Conservation (phyloP, 2,329 filamentous ascomycete species). For the Trichothecium sympodiale region DNA sequence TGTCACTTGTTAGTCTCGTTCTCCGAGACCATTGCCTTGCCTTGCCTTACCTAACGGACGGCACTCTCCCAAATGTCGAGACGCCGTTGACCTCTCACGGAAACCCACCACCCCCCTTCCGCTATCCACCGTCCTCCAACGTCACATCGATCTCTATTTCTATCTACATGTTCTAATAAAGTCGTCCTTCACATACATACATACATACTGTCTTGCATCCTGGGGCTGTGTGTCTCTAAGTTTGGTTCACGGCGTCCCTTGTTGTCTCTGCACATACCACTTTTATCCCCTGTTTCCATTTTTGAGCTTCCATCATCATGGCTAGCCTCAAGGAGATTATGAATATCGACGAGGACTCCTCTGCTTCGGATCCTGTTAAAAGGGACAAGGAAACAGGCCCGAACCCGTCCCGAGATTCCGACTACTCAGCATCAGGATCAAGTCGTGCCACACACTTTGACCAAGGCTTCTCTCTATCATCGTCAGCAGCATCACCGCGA, state of each 20-base stretch:
- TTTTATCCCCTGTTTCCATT: slow-evolving; percentile 20
- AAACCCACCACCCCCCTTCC: no score
- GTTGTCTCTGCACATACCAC: slow-evolving; percentile 5
- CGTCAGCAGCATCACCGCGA: slow-evolving; percentile 20
- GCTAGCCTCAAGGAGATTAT: slow-evolving; percentile 46
- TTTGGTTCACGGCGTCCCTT: slow-evolving; percentile 22
- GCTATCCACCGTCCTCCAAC: slow-evolving; percentile 13
- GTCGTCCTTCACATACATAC: neutral
- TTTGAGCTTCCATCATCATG: slow-evolving; percentile 31
- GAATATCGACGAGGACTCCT: slow-evolving; percentile 40
- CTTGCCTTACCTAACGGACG: no score
- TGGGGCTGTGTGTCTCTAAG: slow-evolving; percentile 36
- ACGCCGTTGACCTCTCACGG: no score
- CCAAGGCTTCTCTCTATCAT: slow-evolving; percentile 3
- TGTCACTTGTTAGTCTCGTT: no score
- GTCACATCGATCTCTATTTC: no score
- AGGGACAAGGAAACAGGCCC: slow-evolving; percentile 29
- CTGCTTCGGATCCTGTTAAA: slow-evolving; percentile 31
- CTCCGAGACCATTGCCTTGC: no score
- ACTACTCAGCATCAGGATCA: slow-evolving; percentile 17
- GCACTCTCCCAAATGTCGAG: no score
- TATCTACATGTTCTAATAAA: no score
- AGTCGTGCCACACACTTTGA: slow-evolving; percentile 12
- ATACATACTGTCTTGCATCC: slow-evolving; percentile 17
- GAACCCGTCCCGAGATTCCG: slow-evolving; percentile 16